A percentile compares a stretch with the other conserved stretches of the same genome.
These are phyloP conservation scores for Bipolaris victoriae DNA, from an alignment of 2,329 filamentous ascomycete genomes.

Conservation along the genomic window DNA sequence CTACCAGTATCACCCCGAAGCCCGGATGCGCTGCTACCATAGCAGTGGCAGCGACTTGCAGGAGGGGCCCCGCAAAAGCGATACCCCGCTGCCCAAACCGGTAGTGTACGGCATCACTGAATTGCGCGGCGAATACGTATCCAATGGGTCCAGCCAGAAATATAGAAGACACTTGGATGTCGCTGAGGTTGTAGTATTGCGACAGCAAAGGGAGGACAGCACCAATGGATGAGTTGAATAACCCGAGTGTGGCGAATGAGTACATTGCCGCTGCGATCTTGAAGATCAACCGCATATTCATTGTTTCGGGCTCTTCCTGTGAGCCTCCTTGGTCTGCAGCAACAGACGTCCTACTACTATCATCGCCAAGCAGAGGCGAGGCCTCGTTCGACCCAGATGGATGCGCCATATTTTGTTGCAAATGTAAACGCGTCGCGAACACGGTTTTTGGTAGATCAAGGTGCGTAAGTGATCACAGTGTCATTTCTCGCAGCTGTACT, in stretches of 20 bases:
- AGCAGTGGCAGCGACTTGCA: constrained; percentile 45
- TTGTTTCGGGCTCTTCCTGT: not conserved
- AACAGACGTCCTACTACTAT: not conserved
- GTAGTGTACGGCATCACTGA: constrained; percentile 50
- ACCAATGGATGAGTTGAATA: constrained; percentile 37
- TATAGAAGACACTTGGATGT: constrained; percentile 53
- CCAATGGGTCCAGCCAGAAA: constrained; percentile 54
- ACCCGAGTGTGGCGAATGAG: constrained; percentile 63
- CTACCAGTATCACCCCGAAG: constrained; percentile 44
- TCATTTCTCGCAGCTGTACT: not conserved
- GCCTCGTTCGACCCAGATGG: constrained; percentile 2
- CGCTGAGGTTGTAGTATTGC: constrained; percentile 50
- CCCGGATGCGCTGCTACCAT: constrained; percentile 37
- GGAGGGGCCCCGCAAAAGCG: constrained; percentile 49
- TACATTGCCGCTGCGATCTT: constrained; percentile 62
- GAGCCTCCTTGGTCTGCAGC: not conserved
- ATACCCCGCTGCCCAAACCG: constrained; percentile 53
- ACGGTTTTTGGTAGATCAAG: not conserved
- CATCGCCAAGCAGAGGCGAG: constrained; percentile 12
- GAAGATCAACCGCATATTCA: constrained; percentile 17
- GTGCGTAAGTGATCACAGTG: not conserved
- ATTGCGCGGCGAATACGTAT: constrained; percentile 53
- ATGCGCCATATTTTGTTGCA: constrained; percentile 8
- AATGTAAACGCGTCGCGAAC: constrained; percentile 4
- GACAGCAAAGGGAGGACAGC: constrained; percentile 49